phyloP scores from a whole-genome alignment of 805 yeast genomes.

The Yarrowia alimentaria region DNA sequence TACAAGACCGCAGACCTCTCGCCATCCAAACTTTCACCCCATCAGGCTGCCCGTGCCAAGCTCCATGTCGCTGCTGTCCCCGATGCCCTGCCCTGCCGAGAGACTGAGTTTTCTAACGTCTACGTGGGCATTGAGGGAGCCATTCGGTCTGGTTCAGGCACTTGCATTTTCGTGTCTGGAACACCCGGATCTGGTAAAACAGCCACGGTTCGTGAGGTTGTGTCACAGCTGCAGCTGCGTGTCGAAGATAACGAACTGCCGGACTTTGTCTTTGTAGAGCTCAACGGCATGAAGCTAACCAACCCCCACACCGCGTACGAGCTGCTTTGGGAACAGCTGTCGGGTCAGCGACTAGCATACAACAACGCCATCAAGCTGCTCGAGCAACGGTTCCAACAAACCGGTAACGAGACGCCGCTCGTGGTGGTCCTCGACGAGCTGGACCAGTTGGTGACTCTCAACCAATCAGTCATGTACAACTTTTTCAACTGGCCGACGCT shows the following conservation, averaged over 20 bases:
- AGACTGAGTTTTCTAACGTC: conserved; percentile 70
- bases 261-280: conserved; percentile 72
- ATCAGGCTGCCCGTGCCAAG: conserved; percentile 36
- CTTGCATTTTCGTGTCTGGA: conserved; percentile 89
- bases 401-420: conserved; percentile 48
- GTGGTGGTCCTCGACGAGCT: conserved; percentile 87
- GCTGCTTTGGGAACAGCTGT: conserved; percentile 71
- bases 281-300: conserved; percentile 84
- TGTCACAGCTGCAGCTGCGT: conserved; percentile 57
- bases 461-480: conserved; percentile 87
- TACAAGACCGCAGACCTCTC: conserved; percentile 22
- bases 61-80: conserved; percentile 44
- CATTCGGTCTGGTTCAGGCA: conserved; percentile 66
- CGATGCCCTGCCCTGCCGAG: conserved; percentile 76
- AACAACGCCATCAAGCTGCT: conserved; percentile 63
- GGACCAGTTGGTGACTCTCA: conserved; percentile 82
- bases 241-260: conserved; percentile 43
- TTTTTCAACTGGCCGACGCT: conserved; percentile 97
- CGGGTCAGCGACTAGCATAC: conserved; percentile 53
- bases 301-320: conserved; percentile 82
- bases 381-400: conserved; percentile 61
- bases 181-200: conserved; percentile 99
- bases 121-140: conserved; percentile 70
- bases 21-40: conserved; percentile 31
- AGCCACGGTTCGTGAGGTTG: conserved; percentile 84